Evolutionary conservation across 257 asterid species (phyloP), one percentile per base, ranked within the genome.

Genomic region (Jasminum sambac): DNA sequence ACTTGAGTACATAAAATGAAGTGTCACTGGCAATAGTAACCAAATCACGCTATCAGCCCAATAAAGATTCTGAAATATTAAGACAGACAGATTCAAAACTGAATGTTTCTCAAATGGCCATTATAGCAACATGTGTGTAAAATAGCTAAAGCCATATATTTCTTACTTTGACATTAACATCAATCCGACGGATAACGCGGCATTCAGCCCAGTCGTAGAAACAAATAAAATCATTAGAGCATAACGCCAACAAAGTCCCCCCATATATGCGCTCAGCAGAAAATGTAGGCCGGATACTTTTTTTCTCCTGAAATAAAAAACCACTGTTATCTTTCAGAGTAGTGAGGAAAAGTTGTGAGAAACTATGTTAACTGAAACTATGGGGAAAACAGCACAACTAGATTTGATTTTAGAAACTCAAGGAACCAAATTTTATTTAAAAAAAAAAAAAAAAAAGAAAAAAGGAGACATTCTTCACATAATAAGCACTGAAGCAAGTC

Each of bases 11-110:
- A 85, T 88, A 88, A 82, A 89, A 88, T 63, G 96, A 84, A 50
- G 96, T 3, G 70, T 90, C 97, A 68, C 97, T 87, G 68, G 95
- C 89, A 83, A 90, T 85, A 73, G 97, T 78, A 84, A 90, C 89
- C 76, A 90, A 74, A 84, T 90, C 97, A 96, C 97, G 37, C 97
- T 84, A 71, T 90, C 97, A 76, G 95, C 97, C 97, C 97, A 91
- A 73, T 91, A 91, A 66, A 91, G 95, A 82, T 91, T 91, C 98
- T 93, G 92, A 37, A 78, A 78, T 69, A 73, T 59, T 59, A 64
- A 71, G 68, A 58, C 65, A 40, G 63, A 73, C 24, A 69, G n/a
- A 23, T 14, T 70, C 72, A 64, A 48, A 81, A 12, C 62, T 55
- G 62, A 46, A 14, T 59, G 41, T 64, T 30, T 44, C 59, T 8